Base-by-base conservation (phyloP, 192 early-diverging fungal genomes). In the Backusella westeae region DNA sequence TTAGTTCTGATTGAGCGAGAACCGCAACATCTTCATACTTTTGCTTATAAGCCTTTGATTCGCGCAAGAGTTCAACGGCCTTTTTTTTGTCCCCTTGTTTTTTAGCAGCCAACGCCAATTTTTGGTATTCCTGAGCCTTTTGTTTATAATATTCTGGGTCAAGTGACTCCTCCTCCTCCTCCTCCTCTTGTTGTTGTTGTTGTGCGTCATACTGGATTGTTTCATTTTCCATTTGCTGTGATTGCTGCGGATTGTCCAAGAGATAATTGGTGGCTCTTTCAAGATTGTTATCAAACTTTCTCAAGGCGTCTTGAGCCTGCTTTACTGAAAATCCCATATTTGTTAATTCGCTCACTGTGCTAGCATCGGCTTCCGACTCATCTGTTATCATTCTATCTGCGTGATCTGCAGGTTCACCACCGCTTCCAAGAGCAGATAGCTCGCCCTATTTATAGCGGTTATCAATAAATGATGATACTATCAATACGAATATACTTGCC, bases 231-330 rank as follows among this genome's bases (percentile, higher is more conserved):
- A 44, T 44, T 14, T 44, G 36, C 3, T 70, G 41, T 46, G 41
- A 9, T 17, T 14, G 15, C 14, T 38, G 32, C 15, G 69, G 49
- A 35, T 39, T 38, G 80, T 93, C 92, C 56, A 95, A 81, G 34
- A 95, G 81, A 75, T 91, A 91, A 78, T 95, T 93, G 71, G 91
- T 89, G 0, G 93, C 93, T 80, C 89, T 88, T 72, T 91, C 86
- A 19, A 91, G 81, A 80, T 95, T 90, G 74, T 93, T 86, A 59
- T 93, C 91, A 77, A 87, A 91, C 84, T 85, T 89, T 42, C 89
- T 86, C 36, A 95, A 82, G 1, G 93, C 92, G 17, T 88, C 85
- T 42, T 87, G 84, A 21, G 91, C 91, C 80, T 93, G 91, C 5
- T 87, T 79, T 23, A 84, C 83, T 8, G 88, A 85, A 77, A 95